Conservation (phyloP, 2,329 filamentous ascomycete genomes). For the Diaporthe caulivora region DNA sequence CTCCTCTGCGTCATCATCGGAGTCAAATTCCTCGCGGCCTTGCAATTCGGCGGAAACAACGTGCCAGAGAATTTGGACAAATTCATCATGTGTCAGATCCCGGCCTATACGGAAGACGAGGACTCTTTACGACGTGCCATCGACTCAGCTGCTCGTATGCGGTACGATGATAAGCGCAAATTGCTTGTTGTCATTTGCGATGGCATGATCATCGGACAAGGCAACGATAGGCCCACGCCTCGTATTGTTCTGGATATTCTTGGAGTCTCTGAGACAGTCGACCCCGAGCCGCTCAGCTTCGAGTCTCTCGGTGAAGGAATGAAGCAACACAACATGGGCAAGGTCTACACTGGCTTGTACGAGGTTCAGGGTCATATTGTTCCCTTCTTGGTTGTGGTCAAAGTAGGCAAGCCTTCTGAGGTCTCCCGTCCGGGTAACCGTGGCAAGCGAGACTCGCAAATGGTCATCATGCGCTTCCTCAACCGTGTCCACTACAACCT, state of each 20-base stretch:
- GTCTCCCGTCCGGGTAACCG: slow-evolving; percentile 95
- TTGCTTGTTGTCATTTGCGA: slow-evolving; percentile 93
- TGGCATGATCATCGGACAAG: slow-evolving; percentile 99
- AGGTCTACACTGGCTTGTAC: slow-evolving; percentile 97
- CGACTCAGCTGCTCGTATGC: slow-evolving; percentile 94
- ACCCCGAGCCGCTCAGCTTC: slow-evolving; percentile 96
- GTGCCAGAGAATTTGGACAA: slow-evolving; percentile 97
- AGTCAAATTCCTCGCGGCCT: slow-evolving; percentile 96
- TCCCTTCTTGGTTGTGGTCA: slow-evolving; percentile 95
- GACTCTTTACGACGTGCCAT: slow-evolving; percentile 97
- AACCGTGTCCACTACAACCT: slow-evolving; percentile 99
- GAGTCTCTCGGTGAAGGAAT: slow-evolving; percentile 94
- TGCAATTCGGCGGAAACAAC: slow-evolving; percentile 93
- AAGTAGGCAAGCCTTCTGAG: slow-evolving; percentile 97
- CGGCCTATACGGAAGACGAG: slow-evolving; percentile 98
- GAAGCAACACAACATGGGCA: slow-evolving; percentile 99
- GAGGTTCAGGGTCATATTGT: slow-evolving; percentile 99
- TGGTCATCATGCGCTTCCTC: slow-evolving; percentile 98
- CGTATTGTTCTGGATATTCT: slow-evolving; percentile 97
- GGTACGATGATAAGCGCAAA: slow-evolving; percentile 98
- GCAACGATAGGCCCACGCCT: slow-evolving; percentile 95
- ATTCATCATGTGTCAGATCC: slow-evolving; percentile 97
- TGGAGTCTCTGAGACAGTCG: slow-evolving; percentile 91
- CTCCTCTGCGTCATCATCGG: slow-evolving; percentile 84
- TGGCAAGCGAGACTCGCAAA: slow-evolving; percentile 99